Percentiles rank a stretch among this genome's conserved stretches.
These are phyloP conservation scores for Hippophae tibetana DNA, from an alignment of 306 rosid species.

Conservation along the genomic window DNA sequence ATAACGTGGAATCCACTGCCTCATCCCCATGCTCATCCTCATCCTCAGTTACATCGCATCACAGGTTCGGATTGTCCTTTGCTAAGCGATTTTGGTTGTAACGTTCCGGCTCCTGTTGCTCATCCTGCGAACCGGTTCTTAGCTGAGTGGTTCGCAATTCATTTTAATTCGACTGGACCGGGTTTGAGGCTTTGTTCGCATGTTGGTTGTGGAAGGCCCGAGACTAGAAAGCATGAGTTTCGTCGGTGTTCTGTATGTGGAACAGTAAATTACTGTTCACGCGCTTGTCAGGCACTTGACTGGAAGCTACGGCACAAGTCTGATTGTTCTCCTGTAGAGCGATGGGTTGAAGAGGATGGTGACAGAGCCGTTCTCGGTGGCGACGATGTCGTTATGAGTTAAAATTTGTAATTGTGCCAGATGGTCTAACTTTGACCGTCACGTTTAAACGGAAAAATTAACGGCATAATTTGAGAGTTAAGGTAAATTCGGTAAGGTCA, in stretches of 20 bases:
- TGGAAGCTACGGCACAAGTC: conserved; percentile 86
- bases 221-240: conserved; percentile 74
- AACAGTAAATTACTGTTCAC: conserved; percentile 74
- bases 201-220: conserved; percentile 84
- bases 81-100: conserved; percentile 79
- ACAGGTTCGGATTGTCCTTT: conserved; percentile 55
- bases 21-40: conserved; percentile 16
- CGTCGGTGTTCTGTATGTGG: conserved; percentile 93
- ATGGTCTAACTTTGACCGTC: not conserved
- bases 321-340: conserved; percentile 61
- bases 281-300: conserved; percentile 94
- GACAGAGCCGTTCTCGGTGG: conserved; percentile 30
- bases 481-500: not conserved
- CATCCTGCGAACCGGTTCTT: conserved; percentile 64
- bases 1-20: conserved; percentile 39
- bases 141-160: conserved; percentile 54
- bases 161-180: conserved; percentile 30
- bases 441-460: conserved; percentile 3
- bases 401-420: conserved; percentile 25
- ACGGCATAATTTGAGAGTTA: conserved; percentile 12
- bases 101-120: conserved; percentile 67
- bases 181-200: conserved; percentile 68
- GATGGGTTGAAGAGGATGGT: conserved; percentile 50
- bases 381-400: conserved; percentile 24
- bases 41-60: conserved; percentile 24